Percentiles rank a stretch among this genome's conserved stretches.
Evolutionary conservation across 495 filamentous ascomycete genomes (phyloP).

Genomic region (Bathelium albidoporum): DNA sequence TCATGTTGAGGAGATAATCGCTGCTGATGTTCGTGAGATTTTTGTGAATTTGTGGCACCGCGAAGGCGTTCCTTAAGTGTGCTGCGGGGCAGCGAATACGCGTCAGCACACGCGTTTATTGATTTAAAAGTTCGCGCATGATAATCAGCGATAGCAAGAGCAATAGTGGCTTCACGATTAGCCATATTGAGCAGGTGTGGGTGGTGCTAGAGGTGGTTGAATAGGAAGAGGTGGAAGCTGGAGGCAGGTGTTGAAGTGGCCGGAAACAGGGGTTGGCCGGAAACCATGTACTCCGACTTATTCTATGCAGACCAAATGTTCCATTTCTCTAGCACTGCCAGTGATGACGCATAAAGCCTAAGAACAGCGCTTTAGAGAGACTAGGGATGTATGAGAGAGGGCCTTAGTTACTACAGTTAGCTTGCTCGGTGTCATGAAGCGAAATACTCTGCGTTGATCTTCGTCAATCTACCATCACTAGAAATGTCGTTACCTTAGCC

Average conservation of each 20-base stretch:
- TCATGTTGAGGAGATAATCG: slow-evolving; percentile 7
- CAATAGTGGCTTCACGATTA: neutral
- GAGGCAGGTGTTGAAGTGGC: neutral
- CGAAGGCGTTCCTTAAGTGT: neutral
- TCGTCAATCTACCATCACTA: no score
- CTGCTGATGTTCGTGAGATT: slow-evolving; percentile 9
- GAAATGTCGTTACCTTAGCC: no score
- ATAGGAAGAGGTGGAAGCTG: neutral
- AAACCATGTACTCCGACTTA: neutral
- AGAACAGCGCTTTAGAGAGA: no score
- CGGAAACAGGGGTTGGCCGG: neutral
- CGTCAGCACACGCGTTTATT: neutral
- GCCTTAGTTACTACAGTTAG: no score
- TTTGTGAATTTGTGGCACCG: neutral
- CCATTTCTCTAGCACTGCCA: no score
- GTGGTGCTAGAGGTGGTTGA: neutral
- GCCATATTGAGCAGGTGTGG: neutral
- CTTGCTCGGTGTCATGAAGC: no score
- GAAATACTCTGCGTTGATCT: no score
- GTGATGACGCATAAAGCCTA: no score
- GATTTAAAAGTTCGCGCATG: neutral
- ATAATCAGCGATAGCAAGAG: neutral
- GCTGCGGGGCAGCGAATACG: neutral
- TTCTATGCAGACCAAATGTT: neutral
- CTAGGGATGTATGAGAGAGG: no score